Evolutionary conservation across 2,329 filamentous ascomycete species (phyloP), one percentile per base, ranked within the genome.

Genomic region (Colletotrichum eleusines): DNA sequence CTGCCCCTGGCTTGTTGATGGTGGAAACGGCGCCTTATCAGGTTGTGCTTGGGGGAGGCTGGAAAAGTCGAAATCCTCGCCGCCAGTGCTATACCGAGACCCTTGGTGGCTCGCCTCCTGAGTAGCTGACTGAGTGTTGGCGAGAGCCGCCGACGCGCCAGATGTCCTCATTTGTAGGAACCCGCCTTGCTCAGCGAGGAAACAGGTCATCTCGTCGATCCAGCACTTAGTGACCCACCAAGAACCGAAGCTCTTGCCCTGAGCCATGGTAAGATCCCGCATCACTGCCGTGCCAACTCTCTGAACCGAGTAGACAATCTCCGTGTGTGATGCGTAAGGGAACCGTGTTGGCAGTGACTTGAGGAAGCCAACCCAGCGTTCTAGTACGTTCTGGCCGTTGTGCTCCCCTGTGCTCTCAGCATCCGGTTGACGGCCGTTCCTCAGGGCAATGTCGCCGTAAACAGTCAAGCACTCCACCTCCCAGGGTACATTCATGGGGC

Each of bases 181-280:
- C 0, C 95, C 95, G 61, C 95, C 95, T 76, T 95, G 91, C 76
- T 97, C 94, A 0, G 94, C 94, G 74, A 97, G 85, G 87, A 97
- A 98, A 68, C 92, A 87, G 60, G 94, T 90, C 93, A 97, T 97
- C 82, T 98, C 95, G 77, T 98, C 95, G 63, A 98, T 89, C 86
- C 95, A 98, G 69, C 95, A 95, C 79, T 98, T 97, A 4, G 94
- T 94, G 69, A 98, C 93, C 93, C 93, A 96, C 94, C 94, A 97
- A 7, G 92, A 91, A n/a, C 93, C 92, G 77, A 95, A 97, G 77
- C 92, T 95, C 77, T 91, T 90, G 23, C 92, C 92, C 74, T 92
- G 91, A 50, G 89, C 87, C 61, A 96, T 90, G 0, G 93, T 96
- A 68, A 97, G 88, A 76, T 97, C 94, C 65, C 94, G 88, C 84